These are phyloP conservation scores for Halophytophthora batemanensis DNA, from an alignment of 352 stramenopile species.

Conservation along the genomic window DNA sequence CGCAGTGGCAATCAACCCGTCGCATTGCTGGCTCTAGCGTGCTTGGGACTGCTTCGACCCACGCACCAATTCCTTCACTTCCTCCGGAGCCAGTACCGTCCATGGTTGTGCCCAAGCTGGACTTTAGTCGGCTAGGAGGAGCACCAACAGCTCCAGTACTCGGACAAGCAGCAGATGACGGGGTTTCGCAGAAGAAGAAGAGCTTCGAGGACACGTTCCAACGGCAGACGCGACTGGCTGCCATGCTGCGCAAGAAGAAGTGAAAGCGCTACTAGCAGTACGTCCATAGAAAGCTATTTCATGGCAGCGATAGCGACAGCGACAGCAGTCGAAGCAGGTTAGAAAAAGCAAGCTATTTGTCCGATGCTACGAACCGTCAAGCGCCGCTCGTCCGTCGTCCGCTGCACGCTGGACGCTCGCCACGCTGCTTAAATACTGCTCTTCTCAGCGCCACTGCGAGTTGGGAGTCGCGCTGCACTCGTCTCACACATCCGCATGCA, in stretches of 20 bases:
- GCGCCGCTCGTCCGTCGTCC: constrained; percentile 3
- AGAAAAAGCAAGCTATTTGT: constrained; percentile 7
- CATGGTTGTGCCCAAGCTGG: constrained; percentile 18
- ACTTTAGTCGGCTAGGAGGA: constrained; percentile 24
- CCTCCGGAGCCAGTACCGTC: constrained; percentile 1
- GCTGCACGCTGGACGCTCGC: constrained; percentile 15
- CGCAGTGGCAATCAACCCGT: constrained; percentile 65
- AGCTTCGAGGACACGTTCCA: constrained; percentile 49
- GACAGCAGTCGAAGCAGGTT: constrained; percentile 4
- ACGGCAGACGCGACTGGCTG: constrained; percentile 48
- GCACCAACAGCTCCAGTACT: not conserved
- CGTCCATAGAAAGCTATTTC: not conserved
- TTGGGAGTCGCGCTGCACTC: constrained; percentile 1
- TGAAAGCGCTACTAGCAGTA: not conserved
- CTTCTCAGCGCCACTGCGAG: constrained; percentile 11
- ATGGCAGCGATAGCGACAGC: not conserved
- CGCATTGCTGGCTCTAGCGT: constrained; percentile 21
- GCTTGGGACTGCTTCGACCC: constrained; percentile 2
- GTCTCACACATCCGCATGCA: constrained; percentile 8
- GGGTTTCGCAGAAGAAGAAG: constrained; percentile 29
- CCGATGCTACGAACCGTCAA: no score
- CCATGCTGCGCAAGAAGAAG: constrained; percentile 48
- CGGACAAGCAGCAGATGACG: constrained; percentile 1
- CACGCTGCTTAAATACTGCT: constrained; percentile 21
- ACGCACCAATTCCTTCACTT: constrained; percentile 4